A percentile compares a stretch with the other conserved stretches of the same genome.
These are phyloP conservation scores for Metarhizium robertsii DNA, from an alignment of 2,329 filamentous ascomycete genomes.

Conservation along the genomic window DNA sequence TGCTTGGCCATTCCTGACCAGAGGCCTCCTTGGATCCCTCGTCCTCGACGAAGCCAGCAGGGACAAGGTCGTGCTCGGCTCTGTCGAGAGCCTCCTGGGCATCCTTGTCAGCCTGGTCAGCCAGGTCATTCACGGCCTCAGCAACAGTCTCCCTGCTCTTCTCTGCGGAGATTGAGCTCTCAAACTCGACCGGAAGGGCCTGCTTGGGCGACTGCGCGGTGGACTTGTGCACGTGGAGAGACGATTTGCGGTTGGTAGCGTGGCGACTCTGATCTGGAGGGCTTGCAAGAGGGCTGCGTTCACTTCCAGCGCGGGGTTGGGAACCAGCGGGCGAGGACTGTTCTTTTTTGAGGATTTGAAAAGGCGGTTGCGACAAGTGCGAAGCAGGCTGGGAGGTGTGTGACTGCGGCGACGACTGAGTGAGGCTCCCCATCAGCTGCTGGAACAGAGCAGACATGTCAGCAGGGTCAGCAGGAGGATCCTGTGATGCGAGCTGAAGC, in stretches of 20 bases:
- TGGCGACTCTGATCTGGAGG: constrained; percentile 33
- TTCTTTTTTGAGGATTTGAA: constrained; percentile 44
- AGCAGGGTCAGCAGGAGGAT: constrained; percentile 25
- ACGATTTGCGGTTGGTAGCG: constrained; percentile 26
- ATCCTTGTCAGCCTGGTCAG: constrained; percentile 38
- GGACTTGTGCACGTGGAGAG: constrained; percentile 18
- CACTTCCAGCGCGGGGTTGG: constrained; percentile 27
- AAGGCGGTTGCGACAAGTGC: constrained; percentile 24
- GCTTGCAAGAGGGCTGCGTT: constrained; percentile 34
- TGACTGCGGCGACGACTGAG: constrained; percentile 31
- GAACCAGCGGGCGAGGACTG: constrained; percentile 28
- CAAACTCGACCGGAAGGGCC: constrained; percentile 22
- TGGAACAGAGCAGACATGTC: constrained; percentile 27
- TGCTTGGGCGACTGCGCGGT: constrained; percentile 12
- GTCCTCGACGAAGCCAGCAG: constrained; percentile 29
- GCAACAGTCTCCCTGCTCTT: constrained; percentile 65
- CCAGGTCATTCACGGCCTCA: constrained; percentile 59
- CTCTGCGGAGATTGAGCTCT: constrained; percentile 24
- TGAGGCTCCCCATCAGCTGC: constrained; percentile 27
- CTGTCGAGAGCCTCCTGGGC: constrained; percentile 57
- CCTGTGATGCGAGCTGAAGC: constrained; percentile 18
- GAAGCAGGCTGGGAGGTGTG: constrained; percentile 23
- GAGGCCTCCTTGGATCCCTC: constrained; percentile 18
- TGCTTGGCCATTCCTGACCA: constrained; percentile 8
- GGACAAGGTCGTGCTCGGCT: constrained; percentile 39